Evolutionary conservation across 805 yeast species (phyloP).

Genomic region (Saccharomycopsis lassenensis): DNA sequence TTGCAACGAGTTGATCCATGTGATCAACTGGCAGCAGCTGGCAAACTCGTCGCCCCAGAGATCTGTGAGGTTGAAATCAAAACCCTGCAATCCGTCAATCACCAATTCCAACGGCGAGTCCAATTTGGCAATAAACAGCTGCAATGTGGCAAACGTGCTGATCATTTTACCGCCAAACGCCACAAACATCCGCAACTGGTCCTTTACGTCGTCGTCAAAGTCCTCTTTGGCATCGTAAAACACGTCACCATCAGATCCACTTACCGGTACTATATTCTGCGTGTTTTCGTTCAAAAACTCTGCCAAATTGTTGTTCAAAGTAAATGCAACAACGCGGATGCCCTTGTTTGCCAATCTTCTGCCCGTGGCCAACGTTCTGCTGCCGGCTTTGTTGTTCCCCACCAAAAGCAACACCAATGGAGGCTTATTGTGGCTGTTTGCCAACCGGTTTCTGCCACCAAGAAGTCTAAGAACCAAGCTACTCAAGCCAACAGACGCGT

Average conservation of each 20-base stretch:
- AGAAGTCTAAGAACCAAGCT: slow-evolving; percentile 46
- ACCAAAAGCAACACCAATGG: slow-evolving; percentile 63
- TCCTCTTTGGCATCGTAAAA: slow-evolving; percentile 28
- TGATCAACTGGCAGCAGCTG: slow-evolving; percentile 35
- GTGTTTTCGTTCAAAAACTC: slow-evolving; percentile 2
- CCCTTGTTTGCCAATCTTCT: slow-evolving; percentile 70
- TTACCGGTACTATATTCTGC: background rate
- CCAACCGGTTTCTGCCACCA: slow-evolving; percentile 61
- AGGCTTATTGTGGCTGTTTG: slow-evolving; percentile 59
- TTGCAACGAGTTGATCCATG: slow-evolving; percentile 52
- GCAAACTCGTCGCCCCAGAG: slow-evolving; percentile 31
- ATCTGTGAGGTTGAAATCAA: slow-evolving; percentile 58
- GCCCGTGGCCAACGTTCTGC: slow-evolving; percentile 67
- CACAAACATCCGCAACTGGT: slow-evolving; percentile 46
- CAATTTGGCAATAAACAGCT: slow-evolving; percentile 30
- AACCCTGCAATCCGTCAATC: slow-evolving; percentile 79
- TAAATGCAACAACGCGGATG: slow-evolving; percentile 49
- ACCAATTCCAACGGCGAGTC: slow-evolving; percentile 73
- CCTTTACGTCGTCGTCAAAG: slow-evolving; percentile 32
- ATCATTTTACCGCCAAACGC: slow-evolving; percentile 62
- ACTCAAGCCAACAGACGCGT: slow-evolving; percentile 57
- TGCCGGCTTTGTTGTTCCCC: slow-evolving; percentile 70
- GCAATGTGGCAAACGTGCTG: slow-evolving; percentile 28
- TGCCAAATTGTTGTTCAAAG: slow-evolving; percentile 13
- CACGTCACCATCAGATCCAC: slow-evolving; percentile 6